Conservation (phyloP, 768 basidiomycete genomes). For the Lentinus brumalis region DNA sequence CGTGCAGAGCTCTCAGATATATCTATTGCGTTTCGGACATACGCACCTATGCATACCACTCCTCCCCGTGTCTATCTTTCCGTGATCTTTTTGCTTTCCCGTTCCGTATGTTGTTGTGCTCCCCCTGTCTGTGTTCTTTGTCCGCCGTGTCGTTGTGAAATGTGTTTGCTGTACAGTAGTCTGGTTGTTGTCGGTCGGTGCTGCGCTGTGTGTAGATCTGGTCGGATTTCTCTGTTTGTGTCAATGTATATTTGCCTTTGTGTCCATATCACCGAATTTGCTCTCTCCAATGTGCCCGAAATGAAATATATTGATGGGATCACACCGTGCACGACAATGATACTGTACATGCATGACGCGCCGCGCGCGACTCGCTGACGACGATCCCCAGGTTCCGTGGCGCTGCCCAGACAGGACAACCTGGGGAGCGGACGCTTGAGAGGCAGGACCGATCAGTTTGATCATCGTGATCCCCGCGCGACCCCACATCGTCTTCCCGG, state of each 20-base stretch:
- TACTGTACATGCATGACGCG: too few relatives aligned
- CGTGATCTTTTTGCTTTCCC: conserved; percentile 2
- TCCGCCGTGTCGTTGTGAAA: conserved; percentile 1
- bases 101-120: neutral
- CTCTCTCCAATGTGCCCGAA: neutral
- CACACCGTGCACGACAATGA: neutral
- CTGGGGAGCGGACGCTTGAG: too few relatives aligned
- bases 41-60: conserved; percentile 2
- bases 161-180: conserved; percentile 3
- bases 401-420: too few relatives aligned
- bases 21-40: neutral
- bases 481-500: neutral
- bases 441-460: too few relatives aligned
- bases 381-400: too few relatives aligned
- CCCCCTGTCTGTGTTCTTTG: too few relatives aligned
- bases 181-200: conserved; percentile 7
- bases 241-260: neutral
- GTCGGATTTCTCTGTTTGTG: neutral
- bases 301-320: neutral
- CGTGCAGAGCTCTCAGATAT: neutral
- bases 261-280: neutral
- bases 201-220: neutral
- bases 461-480: neutral
- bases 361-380: too few relatives aligned
- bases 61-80: neutral